Percentiles rank a stretch among this genome's conserved stretches.
phyloP scores from a whole-genome alignment of 2,329 filamentous ascomycete genomes.

The Pleurostoma richardsiae region DNA sequence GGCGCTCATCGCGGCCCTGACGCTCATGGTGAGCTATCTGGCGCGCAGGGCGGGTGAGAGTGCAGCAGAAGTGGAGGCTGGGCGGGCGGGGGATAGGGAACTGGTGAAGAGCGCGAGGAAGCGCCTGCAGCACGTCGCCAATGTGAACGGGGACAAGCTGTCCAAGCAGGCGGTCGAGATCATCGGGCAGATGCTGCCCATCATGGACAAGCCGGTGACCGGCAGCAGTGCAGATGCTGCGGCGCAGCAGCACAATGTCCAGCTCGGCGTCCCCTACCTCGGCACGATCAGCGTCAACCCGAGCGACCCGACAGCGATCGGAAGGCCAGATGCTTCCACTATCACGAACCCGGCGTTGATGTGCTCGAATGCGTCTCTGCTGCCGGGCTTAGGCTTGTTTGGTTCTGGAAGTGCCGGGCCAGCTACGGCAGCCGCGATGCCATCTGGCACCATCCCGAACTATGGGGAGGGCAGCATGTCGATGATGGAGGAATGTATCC shows the following conservation, averaged over 20 bases:
- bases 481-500: constrained; percentile 1
- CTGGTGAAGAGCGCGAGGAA: constrained; percentile 29
- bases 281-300: constrained; percentile 39
- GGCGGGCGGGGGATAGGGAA: constrained; percentile 25
- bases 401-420: neutral
- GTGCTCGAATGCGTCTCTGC: constrained; percentile 2
- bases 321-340: neutral
- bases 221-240: constrained; percentile 7
- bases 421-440: neutral
- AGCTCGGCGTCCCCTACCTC: constrained; percentile 39
- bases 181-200: constrained; percentile 35
- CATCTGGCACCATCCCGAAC: too few relatives aligned
- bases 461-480: neutral
- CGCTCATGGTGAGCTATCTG: constrained; percentile 45
- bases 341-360: constrained; percentile 2
- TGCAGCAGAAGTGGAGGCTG: constrained; percentile 7
- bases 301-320: constrained; percentile 1
- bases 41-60: constrained; percentile 18
- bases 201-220: constrained; percentile 24
- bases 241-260: constrained; percentile 17
- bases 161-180: constrained; percentile 35
- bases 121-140: constrained; percentile 31
- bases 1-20: constrained; percentile 44
- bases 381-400: too few relatives aligned
- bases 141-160: constrained; percentile 32